Evolutionary conservation across 352 stramenopile species (phyloP).

Genomic region (Globisporangium paroecandrum): DNA sequence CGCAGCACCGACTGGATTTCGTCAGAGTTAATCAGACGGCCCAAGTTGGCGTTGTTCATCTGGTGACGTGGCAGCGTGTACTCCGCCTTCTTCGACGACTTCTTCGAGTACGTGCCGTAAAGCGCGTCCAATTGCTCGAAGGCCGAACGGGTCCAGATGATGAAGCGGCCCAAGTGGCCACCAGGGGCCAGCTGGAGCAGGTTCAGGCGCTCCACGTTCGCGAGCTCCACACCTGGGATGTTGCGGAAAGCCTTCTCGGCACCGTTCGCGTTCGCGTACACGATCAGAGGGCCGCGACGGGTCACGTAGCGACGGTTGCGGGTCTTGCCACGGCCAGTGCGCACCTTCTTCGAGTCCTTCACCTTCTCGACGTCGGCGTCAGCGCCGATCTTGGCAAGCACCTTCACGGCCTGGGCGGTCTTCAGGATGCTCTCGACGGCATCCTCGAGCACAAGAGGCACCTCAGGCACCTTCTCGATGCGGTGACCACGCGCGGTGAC

Average conservation of each 20-base stretch:
- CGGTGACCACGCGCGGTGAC: constrained; percentile 98
- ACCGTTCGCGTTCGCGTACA: constrained; percentile 94
- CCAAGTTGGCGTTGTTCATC: constrained; percentile 98
- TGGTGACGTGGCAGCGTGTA: constrained; percentile 92
- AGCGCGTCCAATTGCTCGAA: constrained; percentile 97
- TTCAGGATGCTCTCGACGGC: constrained; percentile 92
- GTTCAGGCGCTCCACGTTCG: constrained; percentile 97
- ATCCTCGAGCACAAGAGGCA: constrained; percentile 97
- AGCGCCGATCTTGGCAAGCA: constrained; percentile 93
- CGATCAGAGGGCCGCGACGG: constrained; percentile 94
- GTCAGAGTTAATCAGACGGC: constrained; percentile 99
- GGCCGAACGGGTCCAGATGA: constrained; percentile 98
- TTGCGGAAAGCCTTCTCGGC: constrained; percentile 97
- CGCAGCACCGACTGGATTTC: constrained; percentile 97
- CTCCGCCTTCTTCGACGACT: constrained; percentile 88
- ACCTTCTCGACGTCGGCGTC: constrained; percentile 97
- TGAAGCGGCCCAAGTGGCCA: constrained; percentile 98
- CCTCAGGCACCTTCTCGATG: constrained; percentile 96
- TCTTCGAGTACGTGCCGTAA: constrained; percentile 94
- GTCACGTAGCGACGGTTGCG: constrained; percentile 97
- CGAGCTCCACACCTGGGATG: constrained; percentile 97
- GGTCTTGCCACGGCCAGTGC: constrained; percentile 98
- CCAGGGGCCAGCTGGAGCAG: constrained; percentile 96
- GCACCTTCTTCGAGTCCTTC: constrained; percentile 97
- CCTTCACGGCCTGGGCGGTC: constrained; percentile 94